Percentiles rank a stretch among this genome's conserved stretches.
Evolutionary conservation across 2,329 filamentous ascomycete species (phyloP).

Genomic region (Ceratocystis cubensis): DNA sequence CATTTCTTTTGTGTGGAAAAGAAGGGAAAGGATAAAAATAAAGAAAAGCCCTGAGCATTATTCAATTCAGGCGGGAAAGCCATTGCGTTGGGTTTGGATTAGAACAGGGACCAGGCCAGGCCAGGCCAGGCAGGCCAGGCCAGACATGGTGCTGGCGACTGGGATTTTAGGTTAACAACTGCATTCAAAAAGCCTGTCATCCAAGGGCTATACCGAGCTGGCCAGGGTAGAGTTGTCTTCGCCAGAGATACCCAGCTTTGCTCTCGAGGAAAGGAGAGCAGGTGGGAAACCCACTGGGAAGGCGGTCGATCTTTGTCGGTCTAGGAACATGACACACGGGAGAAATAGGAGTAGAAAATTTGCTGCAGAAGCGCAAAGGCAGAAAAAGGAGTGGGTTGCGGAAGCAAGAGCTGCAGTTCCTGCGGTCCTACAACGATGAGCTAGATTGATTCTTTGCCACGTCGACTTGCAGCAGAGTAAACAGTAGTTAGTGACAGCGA

Average conservation of each 20-base stretch:
- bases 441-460: constrained; percentile 8
- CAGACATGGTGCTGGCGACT: background rate
- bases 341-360: background rate
- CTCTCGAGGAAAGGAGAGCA: background rate
- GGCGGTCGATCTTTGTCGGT: constrained; percentile 4
- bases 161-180: background rate
- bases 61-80: background rate
- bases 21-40: too few species aligned
- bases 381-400: background rate
- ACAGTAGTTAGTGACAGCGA: background rate
- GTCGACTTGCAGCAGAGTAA: background rate
- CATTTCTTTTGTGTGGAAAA: background rate
- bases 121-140: background rate
- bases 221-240: background rate
- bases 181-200: background rate
- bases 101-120: background rate
- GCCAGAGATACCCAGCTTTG: background rate
- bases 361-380: background rate
- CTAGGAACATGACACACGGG: background rate
- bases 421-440: background rate
- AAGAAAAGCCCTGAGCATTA: background rate
- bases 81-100: background rate
- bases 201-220: background rate
- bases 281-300: too few species aligned
- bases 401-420: background rate